Percentiles rank a stretch among this genome's conserved stretches.
Evolutionary conservation across 2,329 filamentous ascomycete genomes (phyloP).

Genomic region (Phialocephala sp.): DNA sequence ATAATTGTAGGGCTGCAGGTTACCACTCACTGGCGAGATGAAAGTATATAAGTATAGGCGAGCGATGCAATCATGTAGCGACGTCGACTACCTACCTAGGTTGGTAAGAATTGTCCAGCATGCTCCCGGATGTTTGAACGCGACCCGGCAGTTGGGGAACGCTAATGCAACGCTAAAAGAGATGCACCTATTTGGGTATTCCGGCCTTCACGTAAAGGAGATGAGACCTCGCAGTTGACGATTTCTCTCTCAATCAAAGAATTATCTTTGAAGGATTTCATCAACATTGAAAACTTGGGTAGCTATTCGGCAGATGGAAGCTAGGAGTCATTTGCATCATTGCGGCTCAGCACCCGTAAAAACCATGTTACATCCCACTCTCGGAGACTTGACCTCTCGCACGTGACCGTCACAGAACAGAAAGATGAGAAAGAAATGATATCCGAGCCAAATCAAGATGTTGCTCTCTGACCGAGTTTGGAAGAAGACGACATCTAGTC

Average conservation of each 20-base stretch:
- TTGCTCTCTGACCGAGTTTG: too few relatives aligned
- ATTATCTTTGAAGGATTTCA: too few relatives aligned
- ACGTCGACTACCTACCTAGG: not conserved
- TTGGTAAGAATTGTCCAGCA: not conserved
- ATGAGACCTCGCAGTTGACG: too few relatives aligned
- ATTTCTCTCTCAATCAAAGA: too few relatives aligned
- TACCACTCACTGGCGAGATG: not conserved
- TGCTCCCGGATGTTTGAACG: not conserved
- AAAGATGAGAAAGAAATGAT: too few relatives aligned
- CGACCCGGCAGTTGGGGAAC: not conserved
- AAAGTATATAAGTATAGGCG: not conserved
- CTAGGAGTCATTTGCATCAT: too few relatives aligned
- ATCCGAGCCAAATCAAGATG: too few relatives aligned
- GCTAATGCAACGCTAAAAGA: conserved; percentile 5
- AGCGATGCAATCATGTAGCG: not conserved
- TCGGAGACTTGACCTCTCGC: not conserved
- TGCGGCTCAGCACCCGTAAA: too few relatives aligned
- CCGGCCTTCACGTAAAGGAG: too few relatives aligned
- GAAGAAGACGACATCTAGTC: too few relatives aligned
- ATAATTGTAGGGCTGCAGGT: not conserved
- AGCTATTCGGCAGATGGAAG: too few relatives aligned
- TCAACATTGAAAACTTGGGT: too few relatives aligned
- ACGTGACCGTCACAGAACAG: not conserved
- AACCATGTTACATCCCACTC: not conserved
- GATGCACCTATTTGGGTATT: not conserved